Base-by-base conservation (phyloP, 2,329 filamentous ascomycete species). In the Colletotrichum aenigma region DNA sequence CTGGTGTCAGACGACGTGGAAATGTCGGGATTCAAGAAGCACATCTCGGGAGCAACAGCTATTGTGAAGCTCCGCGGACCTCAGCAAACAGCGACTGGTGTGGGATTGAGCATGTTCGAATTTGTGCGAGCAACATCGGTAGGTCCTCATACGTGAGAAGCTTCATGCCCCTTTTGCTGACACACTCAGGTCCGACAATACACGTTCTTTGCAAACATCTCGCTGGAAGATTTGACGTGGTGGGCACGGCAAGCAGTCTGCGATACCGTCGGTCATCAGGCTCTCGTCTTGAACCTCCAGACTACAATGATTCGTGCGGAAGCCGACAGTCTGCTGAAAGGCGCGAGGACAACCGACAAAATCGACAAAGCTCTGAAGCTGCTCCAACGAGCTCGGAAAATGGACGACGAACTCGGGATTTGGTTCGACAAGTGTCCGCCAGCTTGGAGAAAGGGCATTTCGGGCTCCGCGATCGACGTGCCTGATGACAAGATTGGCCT, bases 41-140 rank as follows among this genome's bases (percentile, higher is more conserved):
- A 79, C 56, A 74, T 80, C 3, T 79, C 77, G 9, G 78, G 78
- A 18, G 77, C 79, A 2, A 79, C 78, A 12, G 77, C 78, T 9
- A 78, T 81, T 6, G 70, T 80, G 28, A 78, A 77, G 16, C 66
- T 78, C 6, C 76, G 79, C 8, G 77, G 77, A 6, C 67, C 77
- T 18, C 65, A 77, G 10, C 66, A 78, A 6, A 74, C 78, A 10
- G 43, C 71, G 3, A 76, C 78, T 0, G 68, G 71, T 1, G 77
- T 79, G 18, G 77, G 79, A 1, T 52, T 80, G 24, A 79, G 78
- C 30, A 80, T 80, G 78, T 80, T 80, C 28, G 78, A 80, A 48
- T 78, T 80, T 4, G 79, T 80, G n/a, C 75, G 79, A 12, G 77
- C 77, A 7, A 75, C 78, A 36, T 77, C 77, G 58, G 79, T 80